Percentiles rank a stretch among this genome's conserved stretches.
phyloP scores from a whole-genome alignment of 257 asterid genomes.

The Scutellaria baicalensis region DNA sequence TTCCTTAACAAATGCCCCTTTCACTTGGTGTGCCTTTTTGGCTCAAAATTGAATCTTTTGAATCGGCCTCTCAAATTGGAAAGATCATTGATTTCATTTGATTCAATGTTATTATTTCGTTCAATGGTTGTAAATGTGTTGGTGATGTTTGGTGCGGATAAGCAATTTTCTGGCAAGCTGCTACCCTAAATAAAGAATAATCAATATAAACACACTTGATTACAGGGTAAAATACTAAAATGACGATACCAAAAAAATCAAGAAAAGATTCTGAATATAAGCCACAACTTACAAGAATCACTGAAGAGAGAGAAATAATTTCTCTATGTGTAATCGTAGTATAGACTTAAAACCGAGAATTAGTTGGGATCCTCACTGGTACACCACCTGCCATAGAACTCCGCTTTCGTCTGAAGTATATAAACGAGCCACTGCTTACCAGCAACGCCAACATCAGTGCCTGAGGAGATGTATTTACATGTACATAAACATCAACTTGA shows the following conservation, averaged over 20 bases:
- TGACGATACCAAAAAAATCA: neutral
- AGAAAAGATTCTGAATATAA: conserved; percentile 1
- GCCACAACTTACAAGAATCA: conserved; percentile 13
- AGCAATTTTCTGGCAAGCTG: neutral
- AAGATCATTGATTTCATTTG: too few relatives aligned
- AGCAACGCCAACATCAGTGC: conserved; percentile 60
- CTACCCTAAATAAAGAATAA: neutral
- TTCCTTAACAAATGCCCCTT: neutral
- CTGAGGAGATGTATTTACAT: conserved; percentile 23
- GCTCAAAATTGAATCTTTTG: too few relatives aligned
- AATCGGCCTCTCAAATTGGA: too few relatives aligned
- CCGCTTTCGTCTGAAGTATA: conserved; percentile 60
- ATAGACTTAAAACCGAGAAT: conserved; percentile 50
- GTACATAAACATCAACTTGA: neutral
- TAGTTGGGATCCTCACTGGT: conserved; percentile 60
- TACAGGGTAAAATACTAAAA: conserved; percentile 17
- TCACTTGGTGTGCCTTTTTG: neutral
- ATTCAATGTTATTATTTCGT: too few relatives aligned
- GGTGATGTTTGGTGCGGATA: too few relatives aligned
- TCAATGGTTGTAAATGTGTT: too few relatives aligned
- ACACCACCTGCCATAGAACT: conserved; percentile 36
- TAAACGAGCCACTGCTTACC: conserved; percentile 69
- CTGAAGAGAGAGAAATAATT: neutral
- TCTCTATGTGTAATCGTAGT: neutral
- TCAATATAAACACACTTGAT: conserved; percentile 17